Evolutionary conservation across 306 rosid species (phyloP), one percentile per base, ranked within the genome.

Genomic region (Herpetospermum pedunculosum): DNA sequence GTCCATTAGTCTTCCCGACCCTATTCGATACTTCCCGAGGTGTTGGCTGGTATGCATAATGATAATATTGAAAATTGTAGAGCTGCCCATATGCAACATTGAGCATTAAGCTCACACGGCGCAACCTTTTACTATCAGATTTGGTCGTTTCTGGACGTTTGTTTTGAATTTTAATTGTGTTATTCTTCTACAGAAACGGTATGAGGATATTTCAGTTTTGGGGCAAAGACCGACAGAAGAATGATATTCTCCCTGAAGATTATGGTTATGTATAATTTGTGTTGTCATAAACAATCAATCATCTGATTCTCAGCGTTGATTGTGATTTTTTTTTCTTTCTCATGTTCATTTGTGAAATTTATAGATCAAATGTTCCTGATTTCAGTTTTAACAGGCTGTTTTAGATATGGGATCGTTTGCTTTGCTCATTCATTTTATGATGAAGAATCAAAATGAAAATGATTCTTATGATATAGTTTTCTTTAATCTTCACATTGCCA

Each of bases 161-260:
- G 29, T 8, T 41, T 68, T 37, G 50, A 38, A 38, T 21, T n/a
- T 26, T 19, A 47, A 60, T 32, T 62, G 70, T 62, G 9, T 62
- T 32, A 2, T 37, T 9, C 6, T 60, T 28, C 65, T 55, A 81
- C 84, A 86, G 90, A 86, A 86, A 83, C 87, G 90, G 40, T 86
- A 81, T 0, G 87, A 86, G 72, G 90, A 86, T 78, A 86, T 86
- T 70, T 52, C 90, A 14, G 86, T 69, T 72, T 80, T 86, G 80
- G 86, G 90, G 70, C 84, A 81, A 73, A 83, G 87, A 74, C 87
- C 15, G 52, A 21, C 85, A 3, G 87, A 86, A 38, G 86, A 86
- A 80, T 83, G 82, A 81, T 8, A 6, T 47, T 40, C 14, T 49
- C 23, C 55, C n/a, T 50, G 57, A 50, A 18, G 57, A 50, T 50